Evolutionary conservation across 805 yeast genomes (phyloP), one percentile per base, ranked within the genome.

Genomic region (Candida vaughaniae): DNA sequence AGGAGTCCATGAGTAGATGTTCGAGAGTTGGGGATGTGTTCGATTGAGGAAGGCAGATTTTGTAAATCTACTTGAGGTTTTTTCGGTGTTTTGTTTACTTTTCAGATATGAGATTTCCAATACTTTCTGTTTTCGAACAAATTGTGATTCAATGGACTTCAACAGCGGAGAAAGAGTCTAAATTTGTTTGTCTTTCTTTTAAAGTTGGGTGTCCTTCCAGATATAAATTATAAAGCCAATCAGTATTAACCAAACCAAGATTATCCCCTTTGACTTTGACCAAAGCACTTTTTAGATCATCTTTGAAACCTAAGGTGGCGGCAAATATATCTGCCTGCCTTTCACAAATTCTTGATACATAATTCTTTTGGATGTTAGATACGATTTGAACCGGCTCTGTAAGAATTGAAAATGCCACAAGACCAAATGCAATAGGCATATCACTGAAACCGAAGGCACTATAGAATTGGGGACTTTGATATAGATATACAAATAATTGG

Each of bases 101-200:
- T 26, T 26, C 7, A 26, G 33, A 47, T 42, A 29, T 25, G 25
- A 27, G n/a, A 29, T 15, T 11, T n/a, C 10, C 11, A 17, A 29
- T 10, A 15, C 7, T 22, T 22, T 22, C 10, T 22, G 23, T 22
- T 22, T 22, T 22, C n/a, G n/a, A n/a, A n/a, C n/a, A n/a, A n/a
- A n/a, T n/a, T n/a, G n/a, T n/a, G n/a, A n/a, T n/a, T n/a, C n/a
- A n/a, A n/a, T n/a, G n/a, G n/a, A n/a, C n/a, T 22, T 26, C 29
- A 26, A 12, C 29, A 26, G 29, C 16, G 16, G 16, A 26, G 29
- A 26, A 26, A 26, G 29, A 12, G 16, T 26, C 29, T 9, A 26
- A 26, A 26, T 12, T 26, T 26, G 29, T 26, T 26, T 12, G 14
- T 26, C 31, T 10, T 17, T 29, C 31, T 17, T 29, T 17, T 11